Conservation (phyloP, 176 grass and related monocot genomes). For the Carex parvula region DNA sequence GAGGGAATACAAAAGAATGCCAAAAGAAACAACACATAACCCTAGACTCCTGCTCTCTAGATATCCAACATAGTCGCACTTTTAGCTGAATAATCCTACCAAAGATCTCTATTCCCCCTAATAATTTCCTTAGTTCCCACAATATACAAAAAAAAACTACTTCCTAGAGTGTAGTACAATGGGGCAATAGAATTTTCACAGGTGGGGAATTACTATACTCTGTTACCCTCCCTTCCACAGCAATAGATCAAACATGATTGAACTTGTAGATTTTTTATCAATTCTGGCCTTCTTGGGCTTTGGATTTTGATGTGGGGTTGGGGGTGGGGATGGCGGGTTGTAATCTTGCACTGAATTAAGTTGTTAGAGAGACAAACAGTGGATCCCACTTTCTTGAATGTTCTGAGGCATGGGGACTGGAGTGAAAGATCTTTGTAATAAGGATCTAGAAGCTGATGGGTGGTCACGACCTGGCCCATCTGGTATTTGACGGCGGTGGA, state of each 20-base stretch:
- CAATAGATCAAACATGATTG: constrained; percentile 22
- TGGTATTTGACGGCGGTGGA: constrained; percentile 66
- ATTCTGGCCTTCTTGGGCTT: constrained; percentile 41
- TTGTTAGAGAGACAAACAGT: constrained; percentile 65
- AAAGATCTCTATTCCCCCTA: constrained; percentile 33
- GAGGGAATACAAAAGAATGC: constrained; percentile 24
- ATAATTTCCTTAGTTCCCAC: constrained; percentile 50
- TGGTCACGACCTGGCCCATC: constrained; percentile 34
- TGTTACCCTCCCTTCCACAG: constrained; percentile 37
- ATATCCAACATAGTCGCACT: constrained; percentile 4
- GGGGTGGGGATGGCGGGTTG: constrained; percentile 16
- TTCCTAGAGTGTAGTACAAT: constrained; percentile 44
- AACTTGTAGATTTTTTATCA: constrained; percentile 18
- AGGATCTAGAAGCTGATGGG: constrained; percentile 48
- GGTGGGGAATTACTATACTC: constrained; percentile 32
- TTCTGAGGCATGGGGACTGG: constrained; percentile 63
- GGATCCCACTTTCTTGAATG: constrained; percentile 59
- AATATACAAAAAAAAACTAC: constrained; percentile 84
- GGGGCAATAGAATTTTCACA: constrained; percentile 45
- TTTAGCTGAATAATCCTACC: constrained; percentile 20
- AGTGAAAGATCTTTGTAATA: constrained; percentile 66
- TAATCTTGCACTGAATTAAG: constrained; percentile 27
- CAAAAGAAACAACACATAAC: constrained; percentile 25
- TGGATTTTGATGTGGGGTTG: constrained; percentile 20
- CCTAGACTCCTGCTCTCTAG: neutral